phyloP scores from a whole-genome alignment of 1,284 basidiomycete species.

The Hemileia vastatrix region DNA sequence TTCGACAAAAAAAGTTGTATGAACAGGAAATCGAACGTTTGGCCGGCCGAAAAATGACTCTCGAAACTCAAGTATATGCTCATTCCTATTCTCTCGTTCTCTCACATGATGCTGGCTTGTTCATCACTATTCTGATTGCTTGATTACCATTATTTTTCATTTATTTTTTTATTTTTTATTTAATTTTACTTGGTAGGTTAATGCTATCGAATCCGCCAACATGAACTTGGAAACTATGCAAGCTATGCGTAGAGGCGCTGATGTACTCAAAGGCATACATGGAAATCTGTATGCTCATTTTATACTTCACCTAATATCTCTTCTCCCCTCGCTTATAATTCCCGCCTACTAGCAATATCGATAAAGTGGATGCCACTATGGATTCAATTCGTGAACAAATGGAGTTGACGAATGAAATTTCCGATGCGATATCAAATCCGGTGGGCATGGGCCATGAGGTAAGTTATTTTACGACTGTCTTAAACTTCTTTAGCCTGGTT shows the following conservation, averaged over 20 bases:
- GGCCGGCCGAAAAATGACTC: conserved; percentile 75
- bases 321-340: too few relatives aligned
- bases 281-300: conserved; percentile 64
- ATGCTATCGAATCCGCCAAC: conserved; percentile 94
- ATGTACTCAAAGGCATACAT: conserved; percentile 85
- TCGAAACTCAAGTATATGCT: conserved; percentile 70
- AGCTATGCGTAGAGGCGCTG: conserved; percentile 92
- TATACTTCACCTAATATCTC: conserved; percentile 9
- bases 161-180: neutral
- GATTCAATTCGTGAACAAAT: conserved; percentile 81
- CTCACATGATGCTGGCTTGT: neutral
- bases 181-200: conserved; percentile 50
- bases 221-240: conserved; percentile 97
- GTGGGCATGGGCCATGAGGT: conserved; percentile 56
- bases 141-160: neutral
- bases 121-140: neutral
- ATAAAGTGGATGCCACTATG: conserved; percentile 89
- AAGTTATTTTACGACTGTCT: neutral
- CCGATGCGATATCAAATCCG: conserved; percentile 81
- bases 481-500: neutral
- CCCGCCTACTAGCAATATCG: conserved; percentile 58
- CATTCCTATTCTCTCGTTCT: neutral
- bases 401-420: conserved; percentile 89
- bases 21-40: conserved; percentile 82
- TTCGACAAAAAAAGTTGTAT: conserved; percentile 85